Evolutionary conservation across 2,329 filamentous ascomycete genomes (phyloP), one percentile per base, ranked within the genome.

Genomic region (Polychaeton citri): DNA sequence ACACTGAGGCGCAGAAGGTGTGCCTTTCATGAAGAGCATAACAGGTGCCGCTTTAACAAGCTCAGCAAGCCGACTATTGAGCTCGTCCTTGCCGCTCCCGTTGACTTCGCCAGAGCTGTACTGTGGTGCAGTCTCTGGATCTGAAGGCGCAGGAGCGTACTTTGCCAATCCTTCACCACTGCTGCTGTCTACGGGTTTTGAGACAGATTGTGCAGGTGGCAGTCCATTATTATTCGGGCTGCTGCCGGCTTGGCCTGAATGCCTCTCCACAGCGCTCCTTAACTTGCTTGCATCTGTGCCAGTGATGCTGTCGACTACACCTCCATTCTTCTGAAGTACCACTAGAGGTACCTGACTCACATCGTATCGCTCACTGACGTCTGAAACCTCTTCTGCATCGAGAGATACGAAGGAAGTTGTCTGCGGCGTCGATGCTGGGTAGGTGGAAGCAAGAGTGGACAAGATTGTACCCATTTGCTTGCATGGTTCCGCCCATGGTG

Each of bases 11-110:
- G 76, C 72, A 45, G 78, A 83, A 0, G 86, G 86, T 2, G 84
- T 92, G n/a, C 86, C 87, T 66, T 94, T 94, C 85, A 94, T 94
- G 62, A 98, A 98, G 19, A 98, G 69, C 90, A 98, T 98, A 20
- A 98, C 87, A 0, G 87, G 85, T 20, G 90, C 88, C 4, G 90
- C 90, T 65, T 88, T 93, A 47, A 96, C 88, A 21, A 98, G 71
- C 48, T 92, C 82, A 15, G 64, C 72, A 24, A 98, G 68, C 20
- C 88, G 72, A 58, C 81, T 78, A 60, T 85, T 78, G 36, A 98
- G 65, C 46, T 92, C 86, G 58, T 95, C 84, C 63, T 88, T 88
- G 8, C 32, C 35, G 35, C 45, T 38, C 20, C 40, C 45, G 34
- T 58, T 51, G 17, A 54, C 36, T 34, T 61, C 52, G 24, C 52